Evolutionary conservation across 768 basidiomycete genomes (phyloP), one percentile per base, ranked within the genome.

Genomic region (Podaxis carcinomalis): DNA sequence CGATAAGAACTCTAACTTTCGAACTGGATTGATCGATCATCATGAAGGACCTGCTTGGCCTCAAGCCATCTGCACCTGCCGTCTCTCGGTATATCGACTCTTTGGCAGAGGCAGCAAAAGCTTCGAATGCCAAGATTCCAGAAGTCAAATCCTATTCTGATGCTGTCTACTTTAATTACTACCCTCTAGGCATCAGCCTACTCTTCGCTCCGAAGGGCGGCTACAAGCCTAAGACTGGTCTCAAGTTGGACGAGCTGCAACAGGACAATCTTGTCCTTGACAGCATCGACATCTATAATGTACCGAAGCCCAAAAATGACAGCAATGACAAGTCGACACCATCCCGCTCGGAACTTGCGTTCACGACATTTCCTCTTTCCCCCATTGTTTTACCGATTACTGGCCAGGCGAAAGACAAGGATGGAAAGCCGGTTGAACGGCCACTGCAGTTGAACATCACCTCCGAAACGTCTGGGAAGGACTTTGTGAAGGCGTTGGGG

Each of bases 161-260:
- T 71, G 82, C 83, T 6, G 85, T 93, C 64, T 98, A 95, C 77
- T 83, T 92, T 77, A 95, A 92, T 71, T 95, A 93, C 75, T 82
- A 80, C 68, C 35, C 79, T 0, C 79, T 95, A 32, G 95, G 95
- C 10, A 67, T 96, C 67, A 95, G 93, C 64, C 74, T 97, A 50
- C 83, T 89, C 66, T 95, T 89, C 76, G 65, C 78, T 23, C 92
- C 93, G 4, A 73, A 73, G 54, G 75, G 81, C 19, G 87, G 84
- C 25, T 90, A 90, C 74, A 84, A 80, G 66, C 87, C 85, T 23
- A 72, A 69, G 57, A 68, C 74, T 9, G 82, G 80, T 19, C 67
- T 80, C 35, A 73, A 72, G 54, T 72, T 78, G 27, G 44, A 57
- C 52, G 70, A 74, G 54, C 65, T 77, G 11, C 61, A 74, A 47